Base-by-base conservation (phyloP, 129 eudicot species). In the Sambucus nigra region DNA sequence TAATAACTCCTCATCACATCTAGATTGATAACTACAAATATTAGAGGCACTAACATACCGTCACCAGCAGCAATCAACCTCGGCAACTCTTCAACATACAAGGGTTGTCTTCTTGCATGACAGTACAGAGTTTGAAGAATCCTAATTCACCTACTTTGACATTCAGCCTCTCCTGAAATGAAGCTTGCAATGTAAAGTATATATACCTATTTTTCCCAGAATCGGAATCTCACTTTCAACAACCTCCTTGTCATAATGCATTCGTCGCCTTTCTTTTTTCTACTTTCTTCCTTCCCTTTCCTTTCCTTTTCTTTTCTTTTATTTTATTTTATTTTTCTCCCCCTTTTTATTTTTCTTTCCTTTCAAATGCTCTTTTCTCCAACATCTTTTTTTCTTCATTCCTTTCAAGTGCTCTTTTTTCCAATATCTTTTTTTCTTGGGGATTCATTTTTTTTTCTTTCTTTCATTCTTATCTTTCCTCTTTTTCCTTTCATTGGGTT, bases 1-100 rank as follows among this genome's bases (percentile, higher is more conserved):
- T n/a, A n/a, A n/a, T n/a, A n/a, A n/a, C n/a, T 69, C 79, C 85
- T 82, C 82, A 74, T 82, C 83, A 68, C 59, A 54, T 71, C 47
- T 57, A 44, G 64, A 71, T 56, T 61, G 57, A 66, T 25, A 59
- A 53, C 65, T 69, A 68, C 56, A 48, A 60, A 32, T 47, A 62
- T 44, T 46, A 46, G 69, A 65, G 69, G 75, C 62, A 55, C 42
- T 47, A 59, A 25, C 51, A 49, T 66, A 53, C 73, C 73, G 28
- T 63, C 70, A 40, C 60, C 69, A 73, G 73, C 84, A 70, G 65
- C 73, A 60, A 56, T 54, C 67, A 55, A 69, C 68, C 62, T 67
- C 70, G 39, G 66, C 69, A 63, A 55, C 65, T 13, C 68, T 59
- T 61, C 59, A 58, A 19, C 2, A 68, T 47, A 26, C 40, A 26